Base-by-base conservation (phyloP, 257 asterid genomes). In the Nicotiana undulata region DNA sequence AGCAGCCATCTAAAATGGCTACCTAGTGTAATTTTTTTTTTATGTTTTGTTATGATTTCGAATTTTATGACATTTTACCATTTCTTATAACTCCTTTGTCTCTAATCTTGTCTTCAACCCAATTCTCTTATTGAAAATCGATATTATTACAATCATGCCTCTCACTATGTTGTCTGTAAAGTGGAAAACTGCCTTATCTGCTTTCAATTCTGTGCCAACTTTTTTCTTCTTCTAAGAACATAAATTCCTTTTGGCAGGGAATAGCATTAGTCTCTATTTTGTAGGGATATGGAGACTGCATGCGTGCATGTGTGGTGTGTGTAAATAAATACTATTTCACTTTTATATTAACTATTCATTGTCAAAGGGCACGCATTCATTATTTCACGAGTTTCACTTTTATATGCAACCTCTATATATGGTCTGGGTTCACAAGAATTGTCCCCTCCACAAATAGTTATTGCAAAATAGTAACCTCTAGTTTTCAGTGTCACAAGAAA, bases 81-180 rank as follows among this genome's bases (percentile, higher is more conserved):
- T 40, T 40, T 5, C 40, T 34, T 34, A 34, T 34, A 5, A 40
- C 8, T 2, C 46, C 46, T 40, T 7, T 40, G 46, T 40, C 11
- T 40, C 9, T 40, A 37, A 6, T 37, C 44, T 6, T 37, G 9
- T 37, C 2, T 1, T 34, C 40, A 2, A 34, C 7, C 32, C 32
- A 29, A 29, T 29, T 29, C 32, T 34, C 40, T 34, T 34, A 34
- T 34, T 34, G 8, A 37, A 37, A 78, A 77, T 13, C 6, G 44
- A 12, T 44, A 37, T 34, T 79, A 40, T 63, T 63, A 79, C 9
- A 1, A 79, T 79, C 75, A 44, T 79, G 75, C 40, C 31, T 9
- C 75, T 28, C 75, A 58, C 82, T 46, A 9, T 44, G 75, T 7
- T 63, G 82, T 79, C 82, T 77, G 53, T 37, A 52, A 24, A 22